These are phyloP conservation scores for Ganoderma resinaceum DNA, from an alignment of 1,284 basidiomycete species.

Conservation along the genomic window DNA sequence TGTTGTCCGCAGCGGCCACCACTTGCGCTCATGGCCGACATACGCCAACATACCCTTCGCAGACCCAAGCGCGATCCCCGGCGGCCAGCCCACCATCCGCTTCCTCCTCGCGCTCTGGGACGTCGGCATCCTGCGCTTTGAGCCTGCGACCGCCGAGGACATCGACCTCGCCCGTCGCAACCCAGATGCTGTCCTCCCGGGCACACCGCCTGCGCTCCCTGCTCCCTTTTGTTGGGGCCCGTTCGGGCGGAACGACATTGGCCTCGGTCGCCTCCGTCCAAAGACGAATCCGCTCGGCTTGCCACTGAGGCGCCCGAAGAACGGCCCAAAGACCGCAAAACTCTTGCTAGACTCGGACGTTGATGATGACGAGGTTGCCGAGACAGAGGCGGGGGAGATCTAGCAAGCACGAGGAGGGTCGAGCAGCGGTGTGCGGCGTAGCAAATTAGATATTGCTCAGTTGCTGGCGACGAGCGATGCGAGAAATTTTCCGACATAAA, in stretches of 20 bases:
- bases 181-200: slow-evolving; percentile 8
- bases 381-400: background rate
- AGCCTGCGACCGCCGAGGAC: background rate
- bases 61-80: slow-evolving; percentile 7
- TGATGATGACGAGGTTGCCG: background rate
- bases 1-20: background rate
- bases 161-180: slow-evolving; percentile 13
- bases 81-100: slow-evolving; percentile 1
- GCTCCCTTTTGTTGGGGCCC: slow-evolving; percentile 8
- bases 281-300: background rate
- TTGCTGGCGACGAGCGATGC: too few species aligned
- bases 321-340: background rate
- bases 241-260: slow-evolving; percentile 1
- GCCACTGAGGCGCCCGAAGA: background rate
- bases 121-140: slow-evolving; percentile 4
- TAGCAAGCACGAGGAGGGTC: background rate
- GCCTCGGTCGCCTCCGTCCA: background rate
- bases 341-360: slow-evolving; percentile 1
- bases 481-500: background rate
- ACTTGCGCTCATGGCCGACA: background rate
- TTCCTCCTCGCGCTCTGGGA: slow-evolving; percentile 4
- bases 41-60: slow-evolving; percentile 7
- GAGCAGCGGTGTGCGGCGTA: background rate
- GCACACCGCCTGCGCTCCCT: background rate
- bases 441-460: background rate